A percentile compares a stretch with the other conserved stretches of the same genome.
phyloP scores from a whole-genome alignment of 2,329 filamentous ascomycete species.

The Paecilomyces fulvus region DNA sequence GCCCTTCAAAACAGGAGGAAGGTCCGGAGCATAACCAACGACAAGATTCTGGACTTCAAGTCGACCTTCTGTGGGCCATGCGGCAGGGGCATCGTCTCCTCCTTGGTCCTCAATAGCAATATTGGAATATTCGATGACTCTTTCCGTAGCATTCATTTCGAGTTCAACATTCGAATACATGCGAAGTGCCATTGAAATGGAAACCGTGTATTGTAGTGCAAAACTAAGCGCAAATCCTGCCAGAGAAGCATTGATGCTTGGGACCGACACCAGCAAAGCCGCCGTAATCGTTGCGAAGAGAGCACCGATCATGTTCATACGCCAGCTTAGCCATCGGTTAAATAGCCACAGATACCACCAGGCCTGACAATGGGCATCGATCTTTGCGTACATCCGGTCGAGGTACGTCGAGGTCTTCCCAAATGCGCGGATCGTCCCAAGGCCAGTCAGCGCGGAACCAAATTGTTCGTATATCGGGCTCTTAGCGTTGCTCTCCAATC shows the following conservation, averaged over 20 bases:
- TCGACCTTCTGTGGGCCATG: conserved; percentile 66
- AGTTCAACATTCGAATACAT: conserved; percentile 64
- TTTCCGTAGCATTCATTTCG: conserved; percentile 70
- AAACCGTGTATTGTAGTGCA: conserved; percentile 58
- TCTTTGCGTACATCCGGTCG: conserved; percentile 58
- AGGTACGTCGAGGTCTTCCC: conserved; percentile 60
- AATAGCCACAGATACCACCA: conserved; percentile 63
- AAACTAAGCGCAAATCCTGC: conserved; percentile 71
- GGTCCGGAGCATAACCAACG: conserved; percentile 61
- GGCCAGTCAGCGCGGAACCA: conserved; percentile 60
- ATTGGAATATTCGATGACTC: conserved; percentile 66
- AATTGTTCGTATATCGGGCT: conserved; percentile 77
- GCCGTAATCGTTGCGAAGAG: conserved; percentile 60
- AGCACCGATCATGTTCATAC: conserved; percentile 61
- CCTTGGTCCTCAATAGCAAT: conserved; percentile 58
- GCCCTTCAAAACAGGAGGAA: conserved; percentile 62
- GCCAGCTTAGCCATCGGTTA: conserved; percentile 68
- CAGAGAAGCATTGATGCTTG: conserved; percentile 57
- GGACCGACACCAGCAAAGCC: conserved; percentile 53
- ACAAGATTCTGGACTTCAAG: conserved; percentile 67
- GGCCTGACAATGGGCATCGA: conserved; percentile 60
- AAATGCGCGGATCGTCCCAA: conserved; percentile 68
- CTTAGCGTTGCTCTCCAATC: conserved; percentile 68
- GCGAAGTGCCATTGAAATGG: conserved; percentile 58
- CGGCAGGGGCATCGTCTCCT: conserved; percentile 54